Conservation (phyloP, 768 basidiomycete genomes). For the Hygrophorus pudorinus region DNA sequence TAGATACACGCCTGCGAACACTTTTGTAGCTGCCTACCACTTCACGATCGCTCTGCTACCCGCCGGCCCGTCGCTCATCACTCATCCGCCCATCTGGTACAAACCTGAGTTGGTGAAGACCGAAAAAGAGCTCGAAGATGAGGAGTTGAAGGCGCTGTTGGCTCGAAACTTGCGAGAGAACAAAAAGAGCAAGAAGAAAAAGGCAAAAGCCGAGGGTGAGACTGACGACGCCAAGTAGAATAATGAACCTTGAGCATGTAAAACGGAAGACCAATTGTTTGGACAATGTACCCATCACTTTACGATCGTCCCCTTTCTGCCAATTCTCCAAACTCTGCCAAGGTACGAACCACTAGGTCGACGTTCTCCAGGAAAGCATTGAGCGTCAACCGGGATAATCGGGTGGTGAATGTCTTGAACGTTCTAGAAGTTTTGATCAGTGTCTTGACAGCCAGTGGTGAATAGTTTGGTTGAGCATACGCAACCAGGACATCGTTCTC, state of each 20-base stretch:
- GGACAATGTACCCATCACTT: neutral
- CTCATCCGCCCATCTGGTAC: slow-evolving; percentile 88
- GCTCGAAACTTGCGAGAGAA: slow-evolving; percentile 73
- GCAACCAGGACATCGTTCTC: slow-evolving; percentile 63
- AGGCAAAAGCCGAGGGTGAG: slow-evolving; percentile 42
- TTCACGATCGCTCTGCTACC: slow-evolving; percentile 93
- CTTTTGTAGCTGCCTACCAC: slow-evolving; percentile 91
- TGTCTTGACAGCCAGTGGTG: neutral
- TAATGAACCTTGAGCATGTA: slow-evolving; percentile 12
- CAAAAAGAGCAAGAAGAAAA: slow-evolving; percentile 89
- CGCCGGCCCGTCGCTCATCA: slow-evolving; percentile 79
- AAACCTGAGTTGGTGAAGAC: slow-evolving; percentile 85
- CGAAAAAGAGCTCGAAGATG: slow-evolving; percentile 82
- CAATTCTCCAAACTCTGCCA: slow-evolving; percentile 70
- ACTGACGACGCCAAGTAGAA: slow-evolving; percentile 20
- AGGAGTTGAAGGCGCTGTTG: slow-evolving; percentile 72
- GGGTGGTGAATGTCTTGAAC: slow-evolving; percentile 70
- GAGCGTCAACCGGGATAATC: slow-evolving; percentile 73
- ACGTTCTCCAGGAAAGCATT: slow-evolving; percentile 89
- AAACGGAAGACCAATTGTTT: neutral
- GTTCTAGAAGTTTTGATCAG: slow-evolving; percentile 31
- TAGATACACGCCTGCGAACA: slow-evolving; percentile 73
- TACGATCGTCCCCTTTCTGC: slow-evolving; percentile 25
- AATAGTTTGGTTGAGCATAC: slow-evolving; percentile 37
- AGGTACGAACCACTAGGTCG: slow-evolving; percentile 74